Evolutionary conservation across 164 flowering plant genomes (phyloP), one percentile per base, ranked within the genome.

Genomic region (Litsea cubeba): DNA sequence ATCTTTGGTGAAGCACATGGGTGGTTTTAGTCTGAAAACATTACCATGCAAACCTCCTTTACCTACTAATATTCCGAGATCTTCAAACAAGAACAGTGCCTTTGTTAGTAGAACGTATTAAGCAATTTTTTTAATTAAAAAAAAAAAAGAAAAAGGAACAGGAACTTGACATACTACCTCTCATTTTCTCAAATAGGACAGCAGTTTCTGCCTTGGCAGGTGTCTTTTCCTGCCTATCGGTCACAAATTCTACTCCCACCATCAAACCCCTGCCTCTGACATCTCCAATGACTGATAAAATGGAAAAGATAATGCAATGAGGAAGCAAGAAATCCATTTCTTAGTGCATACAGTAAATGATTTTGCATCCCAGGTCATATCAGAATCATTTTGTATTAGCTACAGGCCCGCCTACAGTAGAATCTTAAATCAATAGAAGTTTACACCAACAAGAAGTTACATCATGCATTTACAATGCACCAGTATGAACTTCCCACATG

Each of bases 31-130:
- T 75, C 99, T 82, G 87, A 95, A 95, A 23, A 93, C 97, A 75
- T 91, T 95, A 50, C 92, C 97, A 77, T 95, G 96, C 26, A 93
- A 77, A 32, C 99, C 98, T 24, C 99, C 97, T 83, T 95, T 95
- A 30, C 99, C 99, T 18, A 93, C 87, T 23, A 93, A 84, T 71
- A 95, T 73, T 25, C 99, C 98, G n/a, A 91, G 86, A 72, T 95
- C 99, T 95, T 75, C 84, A 85, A 40, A 58, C 68, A 28, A 23
- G 78, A 26, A 50, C 17, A 30, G 26, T 20, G 69, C 62, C 18
- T 14, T 70, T 7, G 54, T 50, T 24, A 12, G 51, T 18, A 8
- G 30, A n/a, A 25, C 3, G 8, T 69, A 46, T 7, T 58, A 67
- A 6, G 68, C 5, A 74, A 40, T 62, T 20, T 14, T 22, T 12